Conservation (phyloP, 2,329 filamentous ascomycete species). For the Colletotrichum chrysophilum region DNA sequence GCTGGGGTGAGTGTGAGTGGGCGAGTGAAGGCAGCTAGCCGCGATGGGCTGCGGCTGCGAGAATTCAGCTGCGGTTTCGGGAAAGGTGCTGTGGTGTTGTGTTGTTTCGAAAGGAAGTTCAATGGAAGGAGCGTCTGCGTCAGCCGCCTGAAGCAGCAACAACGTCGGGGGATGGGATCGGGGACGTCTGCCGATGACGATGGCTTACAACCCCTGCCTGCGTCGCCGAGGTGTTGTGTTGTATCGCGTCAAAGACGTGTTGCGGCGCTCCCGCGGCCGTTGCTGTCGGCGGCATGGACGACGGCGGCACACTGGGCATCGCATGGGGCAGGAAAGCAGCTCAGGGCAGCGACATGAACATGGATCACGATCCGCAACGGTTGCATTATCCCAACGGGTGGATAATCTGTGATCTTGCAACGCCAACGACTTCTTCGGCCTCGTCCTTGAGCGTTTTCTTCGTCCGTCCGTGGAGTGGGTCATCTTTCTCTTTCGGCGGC, state of each 20-base stretch:
- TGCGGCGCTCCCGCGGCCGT: neutral
- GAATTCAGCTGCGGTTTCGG: conserved; percentile 4
- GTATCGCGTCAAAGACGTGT: neutral
- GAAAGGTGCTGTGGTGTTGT: neutral
- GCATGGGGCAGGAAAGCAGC: neutral
- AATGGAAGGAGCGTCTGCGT: neutral
- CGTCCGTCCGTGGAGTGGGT: neutral
- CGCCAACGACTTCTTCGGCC: neutral
- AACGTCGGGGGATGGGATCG: neutral
- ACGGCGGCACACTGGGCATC: neutral
- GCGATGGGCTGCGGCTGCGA: neutral
- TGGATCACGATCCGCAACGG: neutral
- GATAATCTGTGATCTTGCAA: neutral
- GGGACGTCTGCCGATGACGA: neutral
- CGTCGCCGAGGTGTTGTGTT: neutral
- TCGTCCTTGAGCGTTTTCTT: neutral
- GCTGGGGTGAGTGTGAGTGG: neutral
- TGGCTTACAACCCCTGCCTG: neutral
- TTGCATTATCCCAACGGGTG: neutral
- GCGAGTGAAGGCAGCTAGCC: neutral
- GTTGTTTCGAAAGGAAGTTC: neutral
- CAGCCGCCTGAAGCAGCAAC: neutral
- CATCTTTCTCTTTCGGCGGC: neutral
- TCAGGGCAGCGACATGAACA: neutral
- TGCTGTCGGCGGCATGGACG: neutral